Evolutionary conservation across 257 asterid species (phyloP).

Genomic region (Primulina eburnea): DNA sequence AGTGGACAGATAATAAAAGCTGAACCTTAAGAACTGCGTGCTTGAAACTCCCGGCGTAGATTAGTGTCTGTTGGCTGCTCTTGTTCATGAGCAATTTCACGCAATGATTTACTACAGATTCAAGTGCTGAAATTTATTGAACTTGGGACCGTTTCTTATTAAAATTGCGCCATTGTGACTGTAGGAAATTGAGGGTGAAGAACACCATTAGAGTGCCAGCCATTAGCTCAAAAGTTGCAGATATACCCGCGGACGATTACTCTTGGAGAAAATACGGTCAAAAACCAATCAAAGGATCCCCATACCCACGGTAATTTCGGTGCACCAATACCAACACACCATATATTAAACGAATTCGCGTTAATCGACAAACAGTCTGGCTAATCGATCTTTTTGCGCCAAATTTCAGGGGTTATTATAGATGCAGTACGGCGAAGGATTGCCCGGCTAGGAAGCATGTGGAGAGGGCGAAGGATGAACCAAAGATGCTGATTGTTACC

Average conservation of each 20-base stretch:
- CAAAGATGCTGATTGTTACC: conserved; percentile 67
- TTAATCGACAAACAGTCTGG: not conserved
- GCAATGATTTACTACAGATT: too few species aligned
- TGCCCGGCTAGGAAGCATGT: conserved; percentile 91
- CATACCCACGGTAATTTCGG: conserved; percentile 66
- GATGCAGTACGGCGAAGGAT: conserved; percentile 65
- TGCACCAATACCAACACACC: conserved; percentile 21
- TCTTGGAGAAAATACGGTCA: conserved; percentile 91
- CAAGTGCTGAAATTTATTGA: too few species aligned
- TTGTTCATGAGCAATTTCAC: too few species aligned
- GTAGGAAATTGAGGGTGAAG: conserved; percentile 58
- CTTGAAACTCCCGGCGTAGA: too few species aligned
- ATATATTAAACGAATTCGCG: not conserved
- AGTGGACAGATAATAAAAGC: not conserved
- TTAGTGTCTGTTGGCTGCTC: too few species aligned
- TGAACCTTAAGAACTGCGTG: not conserved
- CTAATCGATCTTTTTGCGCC: not conserved
- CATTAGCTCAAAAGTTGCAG: conserved; percentile 60
- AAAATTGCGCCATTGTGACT: not conserved
- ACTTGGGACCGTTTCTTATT: not conserved
- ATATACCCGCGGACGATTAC: conserved; percentile 65
- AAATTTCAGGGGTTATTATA: conserved; percentile 69
- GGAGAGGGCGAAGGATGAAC: conserved; percentile 80
- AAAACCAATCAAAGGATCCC: conserved; percentile 83
- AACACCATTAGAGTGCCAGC: conserved; percentile 66